These are phyloP conservation scores for Capsicum baccatum DNA, from an alignment of 257 asterid genomes.

Conservation along the genomic window DNA sequence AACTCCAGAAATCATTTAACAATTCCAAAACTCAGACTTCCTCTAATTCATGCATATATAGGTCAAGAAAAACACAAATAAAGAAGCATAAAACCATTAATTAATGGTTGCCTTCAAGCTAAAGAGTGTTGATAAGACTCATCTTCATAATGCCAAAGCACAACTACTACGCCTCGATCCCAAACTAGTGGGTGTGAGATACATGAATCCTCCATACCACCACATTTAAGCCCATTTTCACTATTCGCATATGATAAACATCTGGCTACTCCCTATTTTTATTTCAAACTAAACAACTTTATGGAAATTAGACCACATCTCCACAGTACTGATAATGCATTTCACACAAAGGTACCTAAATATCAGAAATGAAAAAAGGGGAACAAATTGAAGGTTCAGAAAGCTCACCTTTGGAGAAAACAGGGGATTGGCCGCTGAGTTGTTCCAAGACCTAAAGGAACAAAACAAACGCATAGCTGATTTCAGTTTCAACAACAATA, in stretches of 20 bases:
- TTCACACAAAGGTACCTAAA: neutral
- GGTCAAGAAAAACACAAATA: neutral
- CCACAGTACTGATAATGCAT: neutral
- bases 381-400: neutral
- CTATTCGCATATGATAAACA: neutral
- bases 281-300: neutral
- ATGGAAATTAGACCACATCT: neutral
- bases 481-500: neutral
- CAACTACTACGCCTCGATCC: neutral
- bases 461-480: no score
- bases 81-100: neutral
- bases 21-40: neutral
- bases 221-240: neutral
- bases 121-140: neutral
- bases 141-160: neutral
- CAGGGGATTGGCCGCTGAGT: slow-evolving; percentile 64
- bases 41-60: neutral
- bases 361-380: neutral
- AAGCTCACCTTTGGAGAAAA: slow-evolving; percentile 61
- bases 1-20: neutral
- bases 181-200: neutral
- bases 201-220: neutral
- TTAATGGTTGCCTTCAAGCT: neutral
- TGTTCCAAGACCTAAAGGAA: slow-evolving; percentile 57
- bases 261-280: neutral